A percentile compares a stretch with the other conserved stretches of the same genome.
These are phyloP conservation scores for Penicillium verrucosum DNA, from an alignment of 2,329 filamentous ascomycete species.

Conservation along the genomic window DNA sequence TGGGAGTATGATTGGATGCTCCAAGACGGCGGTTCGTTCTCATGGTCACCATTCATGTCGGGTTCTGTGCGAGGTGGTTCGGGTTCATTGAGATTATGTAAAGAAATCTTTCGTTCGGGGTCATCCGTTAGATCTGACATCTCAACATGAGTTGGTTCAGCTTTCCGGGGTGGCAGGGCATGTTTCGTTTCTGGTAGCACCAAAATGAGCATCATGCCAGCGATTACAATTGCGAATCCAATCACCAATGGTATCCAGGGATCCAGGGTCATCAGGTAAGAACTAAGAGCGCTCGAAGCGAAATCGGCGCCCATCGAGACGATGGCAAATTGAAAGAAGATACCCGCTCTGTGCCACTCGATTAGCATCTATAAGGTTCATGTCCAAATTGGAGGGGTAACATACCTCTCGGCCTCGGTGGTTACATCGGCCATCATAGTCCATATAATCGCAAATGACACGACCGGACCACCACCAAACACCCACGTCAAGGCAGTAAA, in stretches of 20 bases:
- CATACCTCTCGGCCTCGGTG: slow-evolving; percentile 44
- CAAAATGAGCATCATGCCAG: slow-evolving; percentile 33
- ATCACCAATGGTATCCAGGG: slow-evolving; percentile 42
- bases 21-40: slow-evolving; percentile 16
- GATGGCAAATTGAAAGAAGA: slow-evolving; percentile 43
- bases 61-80: slow-evolving; percentile 18
- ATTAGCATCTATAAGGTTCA: slow-evolving; percentile 19
- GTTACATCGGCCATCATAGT: slow-evolving; percentile 54
- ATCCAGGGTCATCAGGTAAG: slow-evolving; percentile 40
- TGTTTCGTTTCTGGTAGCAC: slow-evolving; percentile 42
- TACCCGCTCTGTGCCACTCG: slow-evolving; percentile 29
- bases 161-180: slow-evolving; percentile 16
- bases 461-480: slow-evolving; percentile 48
- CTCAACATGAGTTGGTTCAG: slow-evolving; percentile 26
- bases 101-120: slow-evolving; percentile 15
- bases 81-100: slow-evolving; percentile 2
- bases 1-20: slow-evolving; percentile 12
- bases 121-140: slow-evolving; percentile 27
- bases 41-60: slow-evolving; percentile 13
- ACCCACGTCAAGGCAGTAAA: slow-evolving; percentile 46
- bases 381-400: neutral
- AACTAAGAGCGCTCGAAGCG: slow-evolving; percentile 38
- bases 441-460: slow-evolving; percentile 47
- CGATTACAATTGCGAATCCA: slow-evolving; percentile 34
- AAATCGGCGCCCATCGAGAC: slow-evolving; percentile 42